These are phyloP conservation scores for Saccharomycopsis selenospora DNA, from an alignment of 805 yeast species.

Conservation along the genomic window DNA sequence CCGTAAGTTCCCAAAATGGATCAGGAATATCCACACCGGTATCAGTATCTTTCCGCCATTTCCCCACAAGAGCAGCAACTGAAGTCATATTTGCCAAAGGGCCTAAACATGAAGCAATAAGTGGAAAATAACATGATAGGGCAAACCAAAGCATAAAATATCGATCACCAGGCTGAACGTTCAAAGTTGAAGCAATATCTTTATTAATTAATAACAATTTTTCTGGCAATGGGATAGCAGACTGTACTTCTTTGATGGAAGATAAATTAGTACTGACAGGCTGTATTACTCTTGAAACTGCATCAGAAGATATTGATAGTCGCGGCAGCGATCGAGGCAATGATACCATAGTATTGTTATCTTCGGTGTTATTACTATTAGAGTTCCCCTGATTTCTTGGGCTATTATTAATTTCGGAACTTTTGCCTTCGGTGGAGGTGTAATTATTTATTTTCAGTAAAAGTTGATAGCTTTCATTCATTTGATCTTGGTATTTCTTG, in stretches of 20 bases:
- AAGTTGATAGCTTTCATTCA: too few relatives aligned
- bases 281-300: too few relatives aligned
- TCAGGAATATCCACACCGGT: slow-evolving; percentile 30
- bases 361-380: too few relatives aligned
- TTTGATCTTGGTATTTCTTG: too few relatives aligned
- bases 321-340: too few relatives aligned
- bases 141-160: slow-evolving; percentile 46
- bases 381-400: too few relatives aligned
- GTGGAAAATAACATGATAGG: slow-evolving; percentile 63
- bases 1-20: slow-evolving; percentile 37
- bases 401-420: background rate
- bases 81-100: slow-evolving; percentile 74
- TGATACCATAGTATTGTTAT: too few relatives aligned
- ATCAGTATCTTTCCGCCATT: slow-evolving; percentile 45
- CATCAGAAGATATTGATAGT: too few relatives aligned
- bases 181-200: slow-evolving; percentile 16
- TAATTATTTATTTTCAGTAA: too few relatives aligned
- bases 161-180: slow-evolving; percentile 16
- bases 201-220: slow-evolving; percentile 15
- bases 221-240: slow-evolving; percentile 6
- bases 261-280: too few relatives aligned
- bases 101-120: slow-evolving; percentile 69
- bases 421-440: background rate
- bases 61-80: slow-evolving; percentile 59
- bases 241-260: too few relatives aligned